Base-by-base conservation (phyloP, 352 stramenopile genomes). In the Pythium brachiatum region DNA sequence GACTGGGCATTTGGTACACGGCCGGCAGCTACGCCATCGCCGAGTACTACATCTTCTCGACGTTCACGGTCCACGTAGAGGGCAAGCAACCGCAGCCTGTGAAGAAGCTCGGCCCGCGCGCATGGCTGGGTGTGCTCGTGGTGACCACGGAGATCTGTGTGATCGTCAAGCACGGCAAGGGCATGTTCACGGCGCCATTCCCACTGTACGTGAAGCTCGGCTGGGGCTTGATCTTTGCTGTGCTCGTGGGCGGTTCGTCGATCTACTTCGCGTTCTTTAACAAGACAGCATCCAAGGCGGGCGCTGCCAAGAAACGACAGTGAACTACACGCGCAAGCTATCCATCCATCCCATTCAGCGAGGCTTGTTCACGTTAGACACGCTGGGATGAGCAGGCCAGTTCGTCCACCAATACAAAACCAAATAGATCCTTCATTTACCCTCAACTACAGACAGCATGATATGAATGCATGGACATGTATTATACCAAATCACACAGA, bases 21-120 rank as follows among this genome's bases (percentile, higher is more conserved):
- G 83, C 85, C 38, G 88, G 86, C 26, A 94, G 83, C 66, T 94
- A 94, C 51, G 88, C 88, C 3, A 83, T 94, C 34, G 88, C 88
- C 7, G 88, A 96, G 69, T 96, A 92, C 67, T 96, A 96, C 72
- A 89, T 94, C 47, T 96, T 95, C 65, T 92, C 81, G 58, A 88
- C 87, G 13, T 94, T 95, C 63, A 94, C 86, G 27, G 80, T 90
- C 66, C 83, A 83, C 59, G 78, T 82, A 27, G 54, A 75, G 15
- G 75, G 72, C 53, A 69, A 70, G 36, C 70, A 74, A 34, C 74
- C 83, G n/a, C 70, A 76, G 53, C 80, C 80, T 0, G 82, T 92
- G 29, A 88, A 85, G 72, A 95, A 95, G 64, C 66, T 95, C 29
- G 86, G 86, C 0, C 86, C 86, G 26, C 83, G 84, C 20, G 86